Evolutionary conservation across 768 basidiomycete species (phyloP), one percentile per base, ranked within the genome.

Genomic region (Mycena pura): DNA sequence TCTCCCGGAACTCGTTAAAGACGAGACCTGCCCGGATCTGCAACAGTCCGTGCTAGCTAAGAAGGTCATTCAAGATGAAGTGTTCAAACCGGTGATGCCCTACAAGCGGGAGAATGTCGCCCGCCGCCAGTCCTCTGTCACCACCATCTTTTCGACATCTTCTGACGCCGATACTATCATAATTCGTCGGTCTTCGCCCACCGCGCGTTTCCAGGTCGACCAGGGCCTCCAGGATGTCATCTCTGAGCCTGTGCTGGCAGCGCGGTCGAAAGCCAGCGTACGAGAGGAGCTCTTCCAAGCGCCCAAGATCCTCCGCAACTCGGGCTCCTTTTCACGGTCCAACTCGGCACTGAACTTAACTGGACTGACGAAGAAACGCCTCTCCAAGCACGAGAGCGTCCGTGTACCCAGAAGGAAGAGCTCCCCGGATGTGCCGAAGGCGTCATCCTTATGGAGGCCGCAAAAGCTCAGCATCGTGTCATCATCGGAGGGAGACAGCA

Each of bases 221-320:
- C 84, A 89, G 41, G 87, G 87, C 11, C 77, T 98, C 17, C 81
- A 84, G 44, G 95, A 96, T 69, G 86, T 97, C 57, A 86, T 90
- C 66, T 95, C 93, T 11, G 86, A 89, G 60, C 79, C 80, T 22
- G 90, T 91, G 63, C 74, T 89, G 25, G 81, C 84, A 3, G 90
- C 89, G 15, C 84, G 95, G 40, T 83, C 82, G 45, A 82, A 89
- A 52, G 88, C 89, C 8, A 83, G 79, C 53, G 79, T 81, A 38
- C 85, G 82, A 57, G 88, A 88, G 68, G 84, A 86, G 59, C 76
- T 91, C 50, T 89, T 89, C 73, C 83, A 84, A 67, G 78, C 79
- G 19, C 81, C 82, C 36, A 82, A 76, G 66, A 74, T 77, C 57
- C 72, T 77, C 43, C 75, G 78, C 21, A 40, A 55, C 36, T 74